Evolutionary conservation across 2,329 filamentous ascomycete species (phyloP).

Genomic region (Monilinia polystroma): DNA sequence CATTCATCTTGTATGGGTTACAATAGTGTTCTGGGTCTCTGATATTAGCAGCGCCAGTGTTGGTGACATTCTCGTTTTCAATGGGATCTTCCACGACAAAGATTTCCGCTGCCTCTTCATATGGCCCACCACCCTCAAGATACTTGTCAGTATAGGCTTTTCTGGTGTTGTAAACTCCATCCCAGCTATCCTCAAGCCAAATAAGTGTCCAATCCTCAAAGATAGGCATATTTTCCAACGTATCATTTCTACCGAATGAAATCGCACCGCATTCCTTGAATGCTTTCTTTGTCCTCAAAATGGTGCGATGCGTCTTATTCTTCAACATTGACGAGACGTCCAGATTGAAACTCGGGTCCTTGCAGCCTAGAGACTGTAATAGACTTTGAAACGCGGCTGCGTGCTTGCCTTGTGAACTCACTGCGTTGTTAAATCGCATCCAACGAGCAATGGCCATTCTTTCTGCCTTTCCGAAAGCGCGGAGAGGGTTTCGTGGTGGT

Average conservation of each 20-base stretch:
- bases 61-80: not conserved
- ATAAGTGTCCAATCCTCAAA: slow-evolving; percentile 14
- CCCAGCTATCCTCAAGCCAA: slow-evolving; percentile 12
- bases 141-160: not conserved
- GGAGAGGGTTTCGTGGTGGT: not conserved
- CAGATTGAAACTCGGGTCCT: slow-evolving; percentile 7
- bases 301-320: not conserved
- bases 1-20: slow-evolving; percentile 1
- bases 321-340: not conserved
- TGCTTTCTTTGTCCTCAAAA: not conserved
- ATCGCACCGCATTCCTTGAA: slow-evolving; percentile 9
- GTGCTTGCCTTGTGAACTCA: not conserved
- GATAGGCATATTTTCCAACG: not conserved
- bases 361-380: not conserved
- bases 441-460: not conserved
- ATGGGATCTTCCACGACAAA: not conserved
- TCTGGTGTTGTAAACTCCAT: slow-evolving; percentile 11
- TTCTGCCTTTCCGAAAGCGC: not conserved
- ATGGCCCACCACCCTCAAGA: not conserved
- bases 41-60: not conserved
- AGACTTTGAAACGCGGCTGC: not conserved
- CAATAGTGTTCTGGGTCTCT: not conserved
- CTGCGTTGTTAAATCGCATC: not conserved
- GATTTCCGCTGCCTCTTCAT: not conserved
- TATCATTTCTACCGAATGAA: not conserved